Conservation (phyloP, 169 alveolate genomes). For the Plasmodium inui region DNA sequence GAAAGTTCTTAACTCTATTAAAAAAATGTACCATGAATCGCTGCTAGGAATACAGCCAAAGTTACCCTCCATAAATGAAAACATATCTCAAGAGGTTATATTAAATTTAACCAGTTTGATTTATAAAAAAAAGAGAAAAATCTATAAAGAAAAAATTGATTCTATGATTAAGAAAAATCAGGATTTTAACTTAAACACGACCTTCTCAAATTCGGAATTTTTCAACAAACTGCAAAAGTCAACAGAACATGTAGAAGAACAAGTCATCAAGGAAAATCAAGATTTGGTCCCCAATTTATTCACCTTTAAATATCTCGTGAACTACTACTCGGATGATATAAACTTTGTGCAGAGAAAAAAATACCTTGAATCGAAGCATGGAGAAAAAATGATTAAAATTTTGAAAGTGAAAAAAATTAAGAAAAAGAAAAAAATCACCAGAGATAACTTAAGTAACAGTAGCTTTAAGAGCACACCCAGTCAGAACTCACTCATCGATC, state of each 20-base stretch:
- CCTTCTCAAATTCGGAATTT: conserved; percentile 39
- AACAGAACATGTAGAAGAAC: conserved; percentile 72
- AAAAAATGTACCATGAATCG: conserved; percentile 66
- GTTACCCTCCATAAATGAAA: conserved; percentile 56
- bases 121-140: conserved; percentile 69
- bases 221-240: conserved; percentile 52
- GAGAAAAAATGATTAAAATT: conserved; percentile 72
- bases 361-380: conserved; percentile 72
- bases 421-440: conserved; percentile 11
- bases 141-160: conserved; percentile 52
- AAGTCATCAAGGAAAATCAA: conserved; percentile 47
- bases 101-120: conserved; percentile 39
- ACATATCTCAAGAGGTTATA: conserved; percentile 39
- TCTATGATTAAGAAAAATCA: conserved; percentile 40
- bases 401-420: conserved; percentile 54
- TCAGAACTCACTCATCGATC: background rate
- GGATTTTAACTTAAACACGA: conserved; percentile 7
- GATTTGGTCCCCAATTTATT: conserved; percentile 32
- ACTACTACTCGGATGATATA: conserved; percentile 48
- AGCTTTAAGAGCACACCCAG: conserved; percentile 18
- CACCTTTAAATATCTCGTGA: conserved; percentile 66
- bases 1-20: conserved; percentile 33
- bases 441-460: background rate
- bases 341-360: conserved; percentile 54
- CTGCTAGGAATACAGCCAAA: conserved; percentile 56